Evolutionary conservation across 2,329 filamentous ascomycete species (phyloP).

Genomic region (Tolypocladium sp.): DNA sequence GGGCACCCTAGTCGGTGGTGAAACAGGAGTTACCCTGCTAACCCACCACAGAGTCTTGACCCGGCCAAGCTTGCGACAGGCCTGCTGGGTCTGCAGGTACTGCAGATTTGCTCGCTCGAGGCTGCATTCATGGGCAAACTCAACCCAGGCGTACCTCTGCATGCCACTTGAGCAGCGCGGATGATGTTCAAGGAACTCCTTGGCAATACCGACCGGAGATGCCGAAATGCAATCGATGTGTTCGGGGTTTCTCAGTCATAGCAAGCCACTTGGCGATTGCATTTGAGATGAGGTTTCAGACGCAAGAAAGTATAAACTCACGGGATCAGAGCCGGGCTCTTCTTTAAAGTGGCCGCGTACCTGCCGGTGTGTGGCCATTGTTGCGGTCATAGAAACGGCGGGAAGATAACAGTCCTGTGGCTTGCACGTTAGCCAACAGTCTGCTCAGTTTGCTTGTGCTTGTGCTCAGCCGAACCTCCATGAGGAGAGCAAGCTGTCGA

Average conservation of each 20-base stretch:
- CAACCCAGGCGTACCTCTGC: background rate
- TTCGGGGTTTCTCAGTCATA: background rate
- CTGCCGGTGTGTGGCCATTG: conserved; percentile 11
- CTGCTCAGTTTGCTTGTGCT: background rate
- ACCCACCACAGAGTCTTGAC: conserved; percentile 9
- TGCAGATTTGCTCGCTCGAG: conserved; percentile 1
- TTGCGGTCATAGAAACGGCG: conserved; percentile 7
- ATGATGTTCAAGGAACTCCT: background rate
- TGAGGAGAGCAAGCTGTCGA: background rate
- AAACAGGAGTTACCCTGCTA: conserved; percentile 11
- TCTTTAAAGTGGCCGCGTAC: conserved; percentile 11
- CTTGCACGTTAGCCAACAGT: background rate
- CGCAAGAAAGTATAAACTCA: conserved; percentile 4
- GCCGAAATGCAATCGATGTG: background rate
- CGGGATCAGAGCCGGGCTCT: conserved; percentile 6
- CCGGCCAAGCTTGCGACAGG: conserved; percentile 11
- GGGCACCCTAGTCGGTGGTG: conserved; percentile 10
- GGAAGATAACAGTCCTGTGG: background rate
- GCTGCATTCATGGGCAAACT: background rate
- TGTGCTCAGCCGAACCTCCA: background rate
- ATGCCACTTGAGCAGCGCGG: background rate
- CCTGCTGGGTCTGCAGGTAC: conserved; percentile 1
- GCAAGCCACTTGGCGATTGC: conserved; percentile 1
- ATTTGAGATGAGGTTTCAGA: background rate
- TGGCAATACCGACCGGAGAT: background rate